Conservation (phyloP, 257 asterid species). For the Nicotiana otophora region DNA sequence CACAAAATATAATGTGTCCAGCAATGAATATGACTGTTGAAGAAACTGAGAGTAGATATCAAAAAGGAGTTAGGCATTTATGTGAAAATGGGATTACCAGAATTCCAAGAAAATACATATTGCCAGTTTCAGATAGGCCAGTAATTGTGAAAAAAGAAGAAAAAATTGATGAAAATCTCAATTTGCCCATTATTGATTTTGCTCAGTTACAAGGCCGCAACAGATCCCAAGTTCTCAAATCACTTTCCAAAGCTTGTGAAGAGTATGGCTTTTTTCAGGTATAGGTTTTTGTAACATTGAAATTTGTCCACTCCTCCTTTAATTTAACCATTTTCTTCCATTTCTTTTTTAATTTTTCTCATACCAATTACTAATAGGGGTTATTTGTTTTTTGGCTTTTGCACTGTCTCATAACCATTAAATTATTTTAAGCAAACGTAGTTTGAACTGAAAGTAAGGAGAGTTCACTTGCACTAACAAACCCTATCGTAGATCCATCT, state of each 20-base stretch:
- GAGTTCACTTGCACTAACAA: too few relatives aligned
- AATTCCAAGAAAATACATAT: slow-evolving; percentile 26
- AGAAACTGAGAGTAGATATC: slow-evolving; percentile 4
- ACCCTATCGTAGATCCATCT: too few relatives aligned
- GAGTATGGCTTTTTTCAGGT: slow-evolving; percentile 36
- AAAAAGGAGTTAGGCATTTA: slow-evolving; percentile 30
- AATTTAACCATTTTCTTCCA: neutral
- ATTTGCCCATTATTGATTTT: slow-evolving; percentile 30
- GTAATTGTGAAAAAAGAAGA: neutral
- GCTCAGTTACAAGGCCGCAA: slow-evolving; percentile 24
- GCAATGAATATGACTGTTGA: neutral
- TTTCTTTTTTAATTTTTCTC: neutral
- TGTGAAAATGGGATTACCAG: slow-evolving; percentile 12
- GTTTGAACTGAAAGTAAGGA: too few relatives aligned
- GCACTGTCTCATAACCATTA: too few relatives aligned
- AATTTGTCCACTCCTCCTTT: neutral
- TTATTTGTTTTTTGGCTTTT: too few relatives aligned
- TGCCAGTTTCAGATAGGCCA: slow-evolving; percentile 27
- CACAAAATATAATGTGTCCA: neutral
- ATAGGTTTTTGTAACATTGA: neutral
- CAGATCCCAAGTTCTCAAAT: slow-evolving; percentile 20
- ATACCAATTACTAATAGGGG: neutral
- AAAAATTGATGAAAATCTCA: neutral
- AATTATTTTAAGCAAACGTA: too few relatives aligned
- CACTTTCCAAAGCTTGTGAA: slow-evolving; percentile 26